Evolutionary conservation across 176 grass and related monocot genomes (phyloP).

Genomic region (Phoenix dactylifera): DNA sequence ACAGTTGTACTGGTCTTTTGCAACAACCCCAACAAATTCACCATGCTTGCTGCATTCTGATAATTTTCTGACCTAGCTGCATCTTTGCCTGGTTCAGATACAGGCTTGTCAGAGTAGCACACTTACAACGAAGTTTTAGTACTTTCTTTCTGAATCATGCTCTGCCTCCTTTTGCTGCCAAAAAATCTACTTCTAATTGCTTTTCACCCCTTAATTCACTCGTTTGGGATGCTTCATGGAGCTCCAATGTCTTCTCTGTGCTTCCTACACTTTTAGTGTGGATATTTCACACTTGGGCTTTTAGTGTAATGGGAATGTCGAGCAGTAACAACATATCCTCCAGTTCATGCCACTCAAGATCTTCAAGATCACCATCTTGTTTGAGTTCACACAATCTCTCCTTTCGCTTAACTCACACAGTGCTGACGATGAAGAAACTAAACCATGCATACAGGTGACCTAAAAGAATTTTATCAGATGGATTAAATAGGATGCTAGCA

Average conservation of each 20-base stretch:
- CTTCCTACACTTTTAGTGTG: conserved; percentile 3
- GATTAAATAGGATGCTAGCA: no score
- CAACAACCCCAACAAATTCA: conserved; percentile 15
- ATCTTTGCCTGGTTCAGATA: conserved; percentile 7
- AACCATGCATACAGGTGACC: no score
- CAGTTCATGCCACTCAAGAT: conserved; percentile 79
- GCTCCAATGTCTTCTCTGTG: conserved; percentile 9
- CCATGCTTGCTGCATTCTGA: conserved; percentile 2
- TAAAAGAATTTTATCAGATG: no score
- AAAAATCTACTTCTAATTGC: no score
- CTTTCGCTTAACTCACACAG: no score
- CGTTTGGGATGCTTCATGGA: conserved; percentile 15
- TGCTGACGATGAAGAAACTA: no score
- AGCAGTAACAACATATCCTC: conserved; percentile 55
- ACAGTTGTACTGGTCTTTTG: neutral
- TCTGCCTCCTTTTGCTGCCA: no score
- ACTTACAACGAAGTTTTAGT: no score
- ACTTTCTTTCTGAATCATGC: no score
- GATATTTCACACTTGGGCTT: no score
- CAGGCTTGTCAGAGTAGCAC: no score
- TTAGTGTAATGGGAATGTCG: conserved; percentile 42
- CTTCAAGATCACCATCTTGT: conserved; percentile 78
- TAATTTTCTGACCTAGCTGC: conserved; percentile 9
- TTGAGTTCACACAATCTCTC: no score
- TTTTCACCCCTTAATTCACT: conserved; percentile 12